Evolutionary conservation across 2,329 filamentous ascomycete species (phyloP).

Genomic region (Lasiodiplodia citricola): DNA sequence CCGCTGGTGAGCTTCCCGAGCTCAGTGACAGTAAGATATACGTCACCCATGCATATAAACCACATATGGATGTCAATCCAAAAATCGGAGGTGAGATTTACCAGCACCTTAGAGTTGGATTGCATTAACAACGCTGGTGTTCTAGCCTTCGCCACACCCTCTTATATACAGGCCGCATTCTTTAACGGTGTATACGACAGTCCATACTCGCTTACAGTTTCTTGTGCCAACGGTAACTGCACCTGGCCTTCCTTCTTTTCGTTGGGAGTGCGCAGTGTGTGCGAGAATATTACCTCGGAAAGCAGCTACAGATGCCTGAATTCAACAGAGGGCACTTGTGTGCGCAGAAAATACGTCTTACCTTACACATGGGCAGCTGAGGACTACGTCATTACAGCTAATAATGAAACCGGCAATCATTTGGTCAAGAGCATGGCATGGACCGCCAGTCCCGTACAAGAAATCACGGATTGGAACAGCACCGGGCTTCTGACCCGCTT

Average conservation of each 20-base stretch:
- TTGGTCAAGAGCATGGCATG: no score
- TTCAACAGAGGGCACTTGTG: no score
- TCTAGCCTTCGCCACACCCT: neutral
- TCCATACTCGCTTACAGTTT: neutral
- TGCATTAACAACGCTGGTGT: neutral
- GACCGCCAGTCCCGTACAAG: no score
- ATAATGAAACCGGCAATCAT: no score
- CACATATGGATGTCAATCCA: neutral
- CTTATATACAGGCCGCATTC: slow-evolving; percentile 1
- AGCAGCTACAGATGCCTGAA: no score
- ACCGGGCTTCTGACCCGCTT: no score
- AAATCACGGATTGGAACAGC: no score
- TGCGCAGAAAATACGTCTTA: no score
- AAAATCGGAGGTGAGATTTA: neutral
- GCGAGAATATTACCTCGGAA: neutral
- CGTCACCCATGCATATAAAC: neutral
- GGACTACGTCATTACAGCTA: no score
- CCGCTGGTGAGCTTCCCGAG: neutral
- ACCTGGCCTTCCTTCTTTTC: slow-evolving; percentile 2
- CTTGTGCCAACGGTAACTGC: slow-evolving; percentile 3
- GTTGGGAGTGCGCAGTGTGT: neutral
- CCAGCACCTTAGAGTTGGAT: neutral
- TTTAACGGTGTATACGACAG: slow-evolving; percentile 8
- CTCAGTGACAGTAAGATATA: neutral
- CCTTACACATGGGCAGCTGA: no score